Evolutionary conservation across 2,329 filamentous ascomycete genomes (phyloP), one percentile per base, ranked within the genome.

Genomic region (Colletotrichum magnum): DNA sequence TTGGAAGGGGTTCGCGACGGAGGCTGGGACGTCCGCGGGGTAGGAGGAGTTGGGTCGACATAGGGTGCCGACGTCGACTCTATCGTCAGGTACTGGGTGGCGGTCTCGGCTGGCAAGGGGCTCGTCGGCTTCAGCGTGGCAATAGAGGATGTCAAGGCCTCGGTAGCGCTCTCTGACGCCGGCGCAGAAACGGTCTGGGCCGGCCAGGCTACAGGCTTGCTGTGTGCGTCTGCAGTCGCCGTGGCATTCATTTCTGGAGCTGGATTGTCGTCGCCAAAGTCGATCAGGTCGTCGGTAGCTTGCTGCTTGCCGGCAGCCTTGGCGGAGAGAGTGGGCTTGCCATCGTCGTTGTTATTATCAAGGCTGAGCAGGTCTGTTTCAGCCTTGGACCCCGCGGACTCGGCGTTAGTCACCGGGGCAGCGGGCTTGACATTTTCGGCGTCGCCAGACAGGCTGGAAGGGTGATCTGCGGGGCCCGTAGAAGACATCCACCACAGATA

Each of bases 1-100:
- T 86, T 76, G 76, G 90, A 84, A 76, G 88, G 83, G 75, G 88
- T 84, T 81, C 91, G 82, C 16, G 91, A 90, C 1, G 87, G 84
- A 3, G 87, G 86, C 64, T 86, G 84, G 3, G 88, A 90, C 45
- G 81, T 81, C 59, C 82, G 80, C 13, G 88, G 88, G 1, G 88
- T 90, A 3, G 86, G 82, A 28, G 88, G 87, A 6, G 88, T 89
- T 24, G 88, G 87, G 73, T 90, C 88, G 71, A 89, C 78, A 72
- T 89, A 90, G 5, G 79, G 74, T 16, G 72, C 73, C 56, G 74
- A 78, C 41, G 77, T 75, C 12, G 85, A 79, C 69, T 86, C 83
- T 68, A 86, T 83, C 26, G 83, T 82, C 61, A 88, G 81, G 71
- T 83, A 84, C 68, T 85, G 83, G 7, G 78, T 73, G 66, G 78